Evolutionary conservation across 371 early-diverging fungal species (phyloP).

Genomic region (Mucor velutinosus): DNA sequence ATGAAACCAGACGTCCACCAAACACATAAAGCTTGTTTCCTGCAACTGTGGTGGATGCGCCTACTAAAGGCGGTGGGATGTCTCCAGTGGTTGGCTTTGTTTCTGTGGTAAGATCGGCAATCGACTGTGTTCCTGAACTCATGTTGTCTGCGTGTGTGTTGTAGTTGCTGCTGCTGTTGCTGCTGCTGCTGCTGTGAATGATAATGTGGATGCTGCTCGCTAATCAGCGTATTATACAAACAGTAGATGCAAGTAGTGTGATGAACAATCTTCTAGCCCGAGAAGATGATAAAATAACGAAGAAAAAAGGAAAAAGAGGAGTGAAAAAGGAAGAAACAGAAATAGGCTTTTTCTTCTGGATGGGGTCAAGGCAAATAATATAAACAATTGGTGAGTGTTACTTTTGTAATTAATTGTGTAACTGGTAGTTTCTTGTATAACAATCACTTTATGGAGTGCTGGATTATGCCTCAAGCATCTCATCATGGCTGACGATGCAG

Average conservation of each 20-base stretch:
- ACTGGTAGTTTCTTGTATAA: not conserved
- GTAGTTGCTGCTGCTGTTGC: not conserved
- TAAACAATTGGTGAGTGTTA: not conserved
- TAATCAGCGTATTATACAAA: not conserved
- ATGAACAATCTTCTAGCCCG: not conserved
- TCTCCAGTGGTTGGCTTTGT: conserved; percentile 64
- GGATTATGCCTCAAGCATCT: not conserved
- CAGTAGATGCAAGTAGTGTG: not conserved
- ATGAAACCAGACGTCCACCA: conserved; percentile 72
- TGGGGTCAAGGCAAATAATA: not conserved
- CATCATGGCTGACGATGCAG: not conserved
- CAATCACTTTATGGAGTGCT: not conserved
- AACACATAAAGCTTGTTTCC: conserved; percentile 66
- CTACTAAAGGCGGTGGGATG: conserved; percentile 73
- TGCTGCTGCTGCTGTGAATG: not conserved
- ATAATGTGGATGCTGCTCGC: not conserved
- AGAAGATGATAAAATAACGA: not conserved
- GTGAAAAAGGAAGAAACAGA: not conserved
- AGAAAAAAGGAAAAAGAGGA: not conserved
- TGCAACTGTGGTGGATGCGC: conserved; percentile 66
- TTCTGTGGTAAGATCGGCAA: conserved; percentile 75
- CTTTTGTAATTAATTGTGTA: conserved; percentile 1
- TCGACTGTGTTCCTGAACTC: conserved; percentile 48
- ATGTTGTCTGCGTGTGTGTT: not conserved
- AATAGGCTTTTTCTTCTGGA: not conserved